These are phyloP conservation scores for Lojkania enalia DNA, from an alignment of 2,329 filamentous ascomycete species.

Conservation along the genomic window DNA sequence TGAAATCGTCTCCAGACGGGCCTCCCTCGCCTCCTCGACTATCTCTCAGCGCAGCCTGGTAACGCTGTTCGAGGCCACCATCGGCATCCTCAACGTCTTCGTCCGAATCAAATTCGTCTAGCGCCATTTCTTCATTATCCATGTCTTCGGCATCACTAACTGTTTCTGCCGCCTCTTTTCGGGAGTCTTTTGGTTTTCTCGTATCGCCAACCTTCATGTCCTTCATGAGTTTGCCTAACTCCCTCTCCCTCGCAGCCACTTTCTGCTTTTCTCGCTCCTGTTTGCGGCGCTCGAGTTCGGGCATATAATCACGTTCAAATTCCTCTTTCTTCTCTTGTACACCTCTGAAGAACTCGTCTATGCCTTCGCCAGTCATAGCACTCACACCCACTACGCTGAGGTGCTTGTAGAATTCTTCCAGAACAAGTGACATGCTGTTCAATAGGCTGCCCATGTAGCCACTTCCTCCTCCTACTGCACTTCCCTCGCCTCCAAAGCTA, in stretches of 20 bases:
- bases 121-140: slow-evolving; percentile 60
- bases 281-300: slow-evolving; percentile 80
- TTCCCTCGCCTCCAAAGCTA: slow-evolving; percentile 74
- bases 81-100: slow-evolving; percentile 62
- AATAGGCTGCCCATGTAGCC: slow-evolving; percentile 96
- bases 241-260: slow-evolving; percentile 70
- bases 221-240: slow-evolving; percentile 91
- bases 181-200: slow-evolving; percentile 37
- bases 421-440: slow-evolving; percentile 96
- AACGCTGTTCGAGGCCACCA: slow-evolving; percentile 72
- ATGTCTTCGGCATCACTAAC: slow-evolving; percentile 56
- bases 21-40: slow-evolving; percentile 31
- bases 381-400: slow-evolving; percentile 91
- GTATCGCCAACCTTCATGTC: slow-evolving; percentile 70
- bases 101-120: slow-evolving; percentile 54
- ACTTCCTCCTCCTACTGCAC: slow-evolving; percentile 65
- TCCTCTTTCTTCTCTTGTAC: slow-evolving; percentile 86
- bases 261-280: slow-evolving; percentile 77
- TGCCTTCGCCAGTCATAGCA: slow-evolving; percentile 86
- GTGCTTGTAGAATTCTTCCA: slow-evolving; percentile 97
- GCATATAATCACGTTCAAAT: slow-evolving; percentile 87
- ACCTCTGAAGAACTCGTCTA: slow-evolving; percentile 91
- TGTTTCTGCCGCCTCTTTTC: slow-evolving; percentile 53
- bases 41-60: slow-evolving; percentile 72
- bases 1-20: slow-evolving; percentile 52